A percentile compares a stretch with the other conserved stretches of the same genome.
These are phyloP conservation scores for Podaxis sp. DNA, from an alignment of 768 basidiomycete genomes.

Conservation along the genomic window DNA sequence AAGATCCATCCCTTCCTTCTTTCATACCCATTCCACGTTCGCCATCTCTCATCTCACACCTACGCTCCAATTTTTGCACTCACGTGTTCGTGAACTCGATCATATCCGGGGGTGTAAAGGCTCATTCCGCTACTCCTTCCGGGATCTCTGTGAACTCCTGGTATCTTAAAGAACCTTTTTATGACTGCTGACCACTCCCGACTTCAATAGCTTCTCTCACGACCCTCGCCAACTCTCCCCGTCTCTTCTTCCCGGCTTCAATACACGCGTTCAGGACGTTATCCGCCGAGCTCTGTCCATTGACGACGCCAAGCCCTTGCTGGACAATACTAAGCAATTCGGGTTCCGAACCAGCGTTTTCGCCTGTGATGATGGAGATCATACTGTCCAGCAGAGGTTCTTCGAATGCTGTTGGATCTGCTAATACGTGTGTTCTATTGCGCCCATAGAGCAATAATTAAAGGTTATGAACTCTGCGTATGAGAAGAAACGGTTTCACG, in stretches of 20 bases:
- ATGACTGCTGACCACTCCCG: background rate
- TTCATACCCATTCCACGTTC: no score
- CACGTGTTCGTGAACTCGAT: no score
- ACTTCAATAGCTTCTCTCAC: background rate
- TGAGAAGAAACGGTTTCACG: conserved; percentile 21
- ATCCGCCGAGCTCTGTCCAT: conserved; percentile 14
- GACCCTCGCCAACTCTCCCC: conserved; percentile 8
- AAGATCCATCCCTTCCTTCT: no score
- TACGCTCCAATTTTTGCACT: no score
- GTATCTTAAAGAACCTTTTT: no score
- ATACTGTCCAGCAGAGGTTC: conserved; percentile 77
- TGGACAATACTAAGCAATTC: conserved; percentile 51
- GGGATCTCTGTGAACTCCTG: no score
- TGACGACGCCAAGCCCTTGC: conserved; percentile 37
- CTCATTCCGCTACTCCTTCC: no score
- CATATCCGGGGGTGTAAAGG: no score
- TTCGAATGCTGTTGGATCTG: conserved; percentile 90
- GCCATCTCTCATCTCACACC: no score
- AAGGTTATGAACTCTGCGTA: background rate
- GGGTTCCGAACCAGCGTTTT: conserved; percentile 21
- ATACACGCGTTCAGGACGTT: conserved; percentile 37
- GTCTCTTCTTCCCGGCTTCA: conserved; percentile 24
- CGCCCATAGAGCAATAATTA: background rate
- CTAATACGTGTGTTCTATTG: conserved; percentile 56
- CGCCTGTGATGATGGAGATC: conserved; percentile 58